Conservation (phyloP, 1,139 yeast species). For the Candida dubliniensis region DNA sequence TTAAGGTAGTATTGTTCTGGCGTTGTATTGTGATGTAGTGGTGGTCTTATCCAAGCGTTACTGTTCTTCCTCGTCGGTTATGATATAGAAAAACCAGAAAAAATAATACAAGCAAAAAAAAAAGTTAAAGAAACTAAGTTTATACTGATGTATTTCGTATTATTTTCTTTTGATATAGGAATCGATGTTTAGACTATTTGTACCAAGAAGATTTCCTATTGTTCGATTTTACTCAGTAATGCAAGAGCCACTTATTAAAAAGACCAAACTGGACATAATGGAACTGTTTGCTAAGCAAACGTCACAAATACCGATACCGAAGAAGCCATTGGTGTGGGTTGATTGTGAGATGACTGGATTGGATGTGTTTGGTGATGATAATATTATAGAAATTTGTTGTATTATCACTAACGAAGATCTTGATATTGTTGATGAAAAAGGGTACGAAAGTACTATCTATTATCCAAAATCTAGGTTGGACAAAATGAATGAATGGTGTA, state of each 20-base stretch:
- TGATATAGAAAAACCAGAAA: no score
- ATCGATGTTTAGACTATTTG: no score
- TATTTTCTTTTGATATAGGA: no score
- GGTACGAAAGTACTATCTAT: conserved; percentile 81
- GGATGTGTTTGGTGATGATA: conserved; percentile 62
- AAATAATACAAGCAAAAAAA: no score
- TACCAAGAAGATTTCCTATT: neutral
- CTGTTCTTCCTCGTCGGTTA: no score
- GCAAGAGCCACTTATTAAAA: neutral
- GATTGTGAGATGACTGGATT: conserved; percentile 92
- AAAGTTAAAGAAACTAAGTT: no score
- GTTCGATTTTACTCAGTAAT: neutral
- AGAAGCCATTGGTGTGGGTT: conserved; percentile 70
- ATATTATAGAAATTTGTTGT: conserved; percentile 90
- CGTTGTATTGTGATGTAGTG: no score
- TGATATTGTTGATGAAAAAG: conserved; percentile 61
- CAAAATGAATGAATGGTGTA: conserved; percentile 84
- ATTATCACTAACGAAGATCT: conserved; percentile 81
- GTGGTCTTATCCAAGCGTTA: no score
- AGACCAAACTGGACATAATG: neutral
- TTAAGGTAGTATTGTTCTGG: no score
- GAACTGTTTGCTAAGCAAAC: neutral
- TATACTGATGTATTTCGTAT: no score
- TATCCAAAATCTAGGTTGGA: conserved; percentile 65
- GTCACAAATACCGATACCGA: conserved; percentile 5